Conservation (phyloP, 768 basidiomycete genomes). For the Cystobasidiopsis lactophilus region DNA sequence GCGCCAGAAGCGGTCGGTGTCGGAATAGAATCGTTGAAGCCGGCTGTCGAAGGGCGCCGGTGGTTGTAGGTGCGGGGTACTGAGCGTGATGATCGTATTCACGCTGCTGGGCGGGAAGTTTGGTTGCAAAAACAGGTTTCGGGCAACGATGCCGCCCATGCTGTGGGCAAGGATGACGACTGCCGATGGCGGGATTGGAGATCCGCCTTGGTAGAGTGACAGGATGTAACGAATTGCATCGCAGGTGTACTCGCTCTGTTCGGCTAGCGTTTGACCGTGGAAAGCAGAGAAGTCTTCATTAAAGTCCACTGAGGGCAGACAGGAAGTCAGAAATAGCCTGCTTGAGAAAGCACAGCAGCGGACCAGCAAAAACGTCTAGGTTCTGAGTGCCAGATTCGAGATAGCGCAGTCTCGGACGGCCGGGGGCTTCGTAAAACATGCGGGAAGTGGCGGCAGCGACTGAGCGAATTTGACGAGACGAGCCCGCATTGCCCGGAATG, state of each 20-base stretch:
- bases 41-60: constrained; percentile 69
- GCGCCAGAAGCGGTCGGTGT: constrained; percentile 24
- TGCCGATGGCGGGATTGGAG: constrained; percentile 10
- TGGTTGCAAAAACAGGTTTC: constrained; percentile 45
- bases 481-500: constrained; percentile 92
- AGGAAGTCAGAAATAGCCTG: not conserved
- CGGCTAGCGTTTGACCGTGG: constrained; percentile 65
- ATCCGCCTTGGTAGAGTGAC: constrained; percentile 38
- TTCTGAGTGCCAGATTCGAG: constrained; percentile 24
- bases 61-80: constrained; percentile 68
- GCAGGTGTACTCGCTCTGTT: constrained; percentile 54
- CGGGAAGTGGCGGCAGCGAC: constrained; percentile 76
- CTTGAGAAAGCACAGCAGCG: constrained; percentile 19
- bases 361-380: constrained; percentile 72
- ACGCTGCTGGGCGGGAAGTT: constrained; percentile 28
- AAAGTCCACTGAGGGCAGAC: constrained; percentile 58
- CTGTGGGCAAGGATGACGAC: constrained; percentile 78
- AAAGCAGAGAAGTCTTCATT: constrained; percentile 95
- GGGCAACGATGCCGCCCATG: constrained; percentile 88
- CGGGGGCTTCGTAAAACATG: constrained; percentile 49
- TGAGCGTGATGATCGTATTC: constrained; percentile 78
- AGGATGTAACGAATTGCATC: constrained; percentile 55
- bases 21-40: constrained; percentile 48
- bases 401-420: not conserved
- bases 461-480: constrained; percentile 75